Base-by-base conservation (phyloP, 768 basidiomycete genomes). In the Boletus patriciae region DNA sequence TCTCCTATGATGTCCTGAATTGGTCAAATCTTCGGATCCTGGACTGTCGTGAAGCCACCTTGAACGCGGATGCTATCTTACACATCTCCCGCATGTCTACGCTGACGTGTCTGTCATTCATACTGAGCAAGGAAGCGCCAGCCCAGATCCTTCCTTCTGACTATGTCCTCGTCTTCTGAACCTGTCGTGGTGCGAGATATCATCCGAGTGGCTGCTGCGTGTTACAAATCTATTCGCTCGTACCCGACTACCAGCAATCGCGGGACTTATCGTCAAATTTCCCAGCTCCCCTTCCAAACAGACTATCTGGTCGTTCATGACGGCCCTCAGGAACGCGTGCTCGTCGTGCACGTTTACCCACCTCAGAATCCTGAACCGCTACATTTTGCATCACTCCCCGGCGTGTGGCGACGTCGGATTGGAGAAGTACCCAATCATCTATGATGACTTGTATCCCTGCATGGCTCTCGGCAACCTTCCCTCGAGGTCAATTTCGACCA, bases 291-390 rank as follows among this genome's bases (percentile, higher is more conserved):
- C 46, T 37, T 29, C 52, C 7, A 54, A 36, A 31, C 52, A 36
- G 19, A 21, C 46, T n/a, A 13, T 52, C n/a, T 25, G 15, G n/a
- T 57, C 31, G 31, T 53, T 57, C 23, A 27, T 18, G 45, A 34
- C n/a, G 23, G 21, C 38, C 9, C 50, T 57, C 10, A 12, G 38
- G n/a, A 47, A 21, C 10, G 10, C 38, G 3, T 54, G 51, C 25
- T 54, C 46, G 16, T n/a, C 45, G 2, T 15, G 19, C 31, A 29
- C 48, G 1, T 47, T 58, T 21, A 50, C 19, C n/a, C 23, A 41
- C 42, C 54, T 57, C 57, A 29, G 42, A 11, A 34, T 58, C 25
- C 47, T 49, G 18, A 58, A 37, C 11, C 38, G 47, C 38, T 27
- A 15, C 38, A 23, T 53, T 15, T 18, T 16, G 6, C 31, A 23